Conservation (phyloP, 495 filamentous ascomycete species). For the Penicillium flavigenum region DNA sequence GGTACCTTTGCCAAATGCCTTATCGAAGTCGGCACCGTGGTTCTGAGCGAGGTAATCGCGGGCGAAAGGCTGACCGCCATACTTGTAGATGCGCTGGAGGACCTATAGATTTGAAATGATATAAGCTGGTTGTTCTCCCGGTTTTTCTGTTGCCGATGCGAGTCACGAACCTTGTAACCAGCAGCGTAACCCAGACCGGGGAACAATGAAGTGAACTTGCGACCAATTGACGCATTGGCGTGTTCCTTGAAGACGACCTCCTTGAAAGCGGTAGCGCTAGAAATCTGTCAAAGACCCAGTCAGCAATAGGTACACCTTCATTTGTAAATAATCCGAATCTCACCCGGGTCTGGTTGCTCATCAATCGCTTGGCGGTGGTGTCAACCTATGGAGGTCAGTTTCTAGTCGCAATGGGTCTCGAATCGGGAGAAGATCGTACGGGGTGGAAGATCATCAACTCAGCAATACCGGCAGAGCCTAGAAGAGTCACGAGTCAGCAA, state of each 20-base stretch:
- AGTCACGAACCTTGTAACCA: slow-evolving; percentile 79
- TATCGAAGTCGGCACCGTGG: slow-evolving; percentile 79
- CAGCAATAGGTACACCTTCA: slow-evolving; percentile 10
- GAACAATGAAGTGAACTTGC: slow-evolving; percentile 94
- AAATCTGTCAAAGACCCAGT: slow-evolving; percentile 49
- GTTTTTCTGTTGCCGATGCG: no score
- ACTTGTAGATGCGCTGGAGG: slow-evolving; percentile 97
- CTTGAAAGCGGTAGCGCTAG: slow-evolving; percentile 64
- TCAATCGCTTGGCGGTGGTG: slow-evolving; percentile 96
- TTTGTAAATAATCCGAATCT: slow-evolving; percentile 18
- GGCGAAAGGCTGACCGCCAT: slow-evolving; percentile 94
- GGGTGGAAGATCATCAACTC: slow-evolving; percentile 97
- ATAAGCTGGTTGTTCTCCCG: not conserved
- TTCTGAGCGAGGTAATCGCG: slow-evolving; percentile 85
- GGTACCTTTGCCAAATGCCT: slow-evolving; percentile 88
- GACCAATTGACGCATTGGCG: slow-evolving; percentile 62
- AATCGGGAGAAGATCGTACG: slow-evolving; percentile 47
- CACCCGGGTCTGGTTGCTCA: slow-evolving; percentile 91
- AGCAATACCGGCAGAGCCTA: slow-evolving; percentile 92
- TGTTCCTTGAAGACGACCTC: slow-evolving; percentile 91
- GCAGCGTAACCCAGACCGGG: slow-evolving; percentile 96
- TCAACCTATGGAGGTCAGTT: slow-evolving; percentile 68
- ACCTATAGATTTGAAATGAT: slow-evolving; percentile 47
- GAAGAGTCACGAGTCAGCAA: slow-evolving; percentile 22
- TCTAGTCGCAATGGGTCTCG: not conserved